These are phyloP conservation scores for Saturnispora mendoncae DNA, from an alignment of 805 yeast species.

Conservation along the genomic window DNA sequence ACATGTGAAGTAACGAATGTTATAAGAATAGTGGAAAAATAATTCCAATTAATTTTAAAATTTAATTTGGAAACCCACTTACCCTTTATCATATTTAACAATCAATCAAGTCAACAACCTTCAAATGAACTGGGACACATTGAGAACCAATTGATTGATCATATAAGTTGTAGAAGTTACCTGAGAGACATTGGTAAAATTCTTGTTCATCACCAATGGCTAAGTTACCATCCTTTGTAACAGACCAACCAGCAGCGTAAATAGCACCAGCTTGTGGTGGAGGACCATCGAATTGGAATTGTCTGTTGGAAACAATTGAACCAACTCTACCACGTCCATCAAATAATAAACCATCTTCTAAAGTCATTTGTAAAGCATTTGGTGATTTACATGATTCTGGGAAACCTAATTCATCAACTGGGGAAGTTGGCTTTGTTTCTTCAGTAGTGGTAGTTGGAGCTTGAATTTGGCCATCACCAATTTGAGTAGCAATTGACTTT, in stretches of 20 bases:
- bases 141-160: conserved; percentile 39
- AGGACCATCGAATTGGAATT: conserved; percentile 59
- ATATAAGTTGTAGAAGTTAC: conserved; percentile 50
- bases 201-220: conserved; percentile 41
- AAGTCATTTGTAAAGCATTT: conserved; percentile 36
- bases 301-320: conserved; percentile 54
- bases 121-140: conserved; percentile 39
- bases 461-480: conserved; percentile 22
- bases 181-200: conserved; percentile 50
- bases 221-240: conserved; percentile 37
- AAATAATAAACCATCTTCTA: conserved; percentile 34
- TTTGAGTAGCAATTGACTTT: conserved; percentile 30
- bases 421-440: conserved; percentile 24
- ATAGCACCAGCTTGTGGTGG: conserved; percentile 55
- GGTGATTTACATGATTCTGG: conserved; percentile 30
- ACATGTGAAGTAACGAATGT: conserved; percentile 4
- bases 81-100: conserved; percentile 20
- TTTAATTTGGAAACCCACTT: no score
- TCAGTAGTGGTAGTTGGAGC: conserved; percentile 31
- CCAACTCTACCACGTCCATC: conserved; percentile 46
- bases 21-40: not conserved
- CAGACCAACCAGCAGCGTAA: conserved; percentile 46
- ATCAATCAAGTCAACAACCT: conserved; percentile 36
- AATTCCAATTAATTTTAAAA: no score
- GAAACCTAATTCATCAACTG: conserved; percentile 16